Percentiles rank a stretch among this genome's conserved stretches.
Conservation (phyloP, 768 basidiomycete genomes). For the Lactarius evosmus region DNA sequence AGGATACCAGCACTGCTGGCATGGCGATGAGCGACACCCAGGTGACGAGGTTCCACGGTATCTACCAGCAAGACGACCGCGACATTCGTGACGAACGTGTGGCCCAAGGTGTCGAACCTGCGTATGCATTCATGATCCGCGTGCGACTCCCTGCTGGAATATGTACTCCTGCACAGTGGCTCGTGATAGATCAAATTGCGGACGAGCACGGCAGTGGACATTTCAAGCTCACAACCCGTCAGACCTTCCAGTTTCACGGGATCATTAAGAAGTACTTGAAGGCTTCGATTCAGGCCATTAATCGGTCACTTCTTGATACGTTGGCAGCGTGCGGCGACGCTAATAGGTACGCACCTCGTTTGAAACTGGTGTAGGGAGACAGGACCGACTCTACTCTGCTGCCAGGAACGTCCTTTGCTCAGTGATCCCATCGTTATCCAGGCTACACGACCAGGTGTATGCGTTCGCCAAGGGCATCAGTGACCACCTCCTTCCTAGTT, state of each 20-base stretch:
- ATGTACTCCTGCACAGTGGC: constrained; percentile 88
- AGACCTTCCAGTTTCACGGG: constrained; percentile 99
- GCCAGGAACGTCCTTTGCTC: constrained; percentile 86
- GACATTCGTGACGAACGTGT: constrained; percentile 97
- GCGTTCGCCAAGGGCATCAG: constrained; percentile 82
- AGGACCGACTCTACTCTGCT: constrained; percentile 14
- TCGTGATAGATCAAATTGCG: constrained; percentile 92
- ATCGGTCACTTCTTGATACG: constrained; percentile 85
- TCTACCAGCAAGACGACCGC: constrained; percentile 96
- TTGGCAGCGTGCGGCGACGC: constrained; percentile 98
- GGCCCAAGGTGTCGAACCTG: constrained; percentile 89
- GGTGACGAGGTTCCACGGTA: constrained; percentile 96
- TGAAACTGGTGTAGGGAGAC: not conserved
- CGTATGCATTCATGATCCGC: constrained; percentile 98
- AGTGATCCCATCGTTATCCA: constrained; percentile 87
- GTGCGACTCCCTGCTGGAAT: constrained; percentile 96
- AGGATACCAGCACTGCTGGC: constrained; percentile 81
- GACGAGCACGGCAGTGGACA: constrained; percentile 93
- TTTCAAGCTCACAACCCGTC: constrained; percentile 95
- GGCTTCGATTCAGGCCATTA: constrained; percentile 96
- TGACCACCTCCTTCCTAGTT: constrained; percentile 82
- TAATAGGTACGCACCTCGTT: constrained; percentile 58
- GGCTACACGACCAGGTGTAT: constrained; percentile 77
- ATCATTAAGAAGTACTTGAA: constrained; percentile 97
- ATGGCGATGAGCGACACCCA: constrained; percentile 88